A percentile compares a stretch with the other conserved stretches of the same genome.
phyloP scores from a whole-genome alignment of 805 yeast species.

The Cyberlindnera mycetangii region DNA sequence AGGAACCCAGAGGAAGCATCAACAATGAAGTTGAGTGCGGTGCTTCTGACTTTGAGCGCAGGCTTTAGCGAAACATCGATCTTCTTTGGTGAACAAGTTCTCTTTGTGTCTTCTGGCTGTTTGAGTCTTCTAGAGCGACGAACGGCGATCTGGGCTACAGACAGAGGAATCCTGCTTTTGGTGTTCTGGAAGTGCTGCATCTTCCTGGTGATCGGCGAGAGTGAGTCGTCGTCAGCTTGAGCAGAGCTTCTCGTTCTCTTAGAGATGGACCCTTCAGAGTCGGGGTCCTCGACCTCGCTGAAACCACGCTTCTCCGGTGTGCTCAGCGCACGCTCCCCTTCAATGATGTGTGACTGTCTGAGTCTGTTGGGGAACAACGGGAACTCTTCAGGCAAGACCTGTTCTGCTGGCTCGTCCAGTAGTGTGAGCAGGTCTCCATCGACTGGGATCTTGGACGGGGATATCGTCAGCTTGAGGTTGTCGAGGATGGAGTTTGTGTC shows the following conservation, averaged over 20 bases:
- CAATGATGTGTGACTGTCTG: slow-evolving; percentile 1
- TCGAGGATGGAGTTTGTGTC: slow-evolving; percentile 17
- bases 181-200: slow-evolving; percentile 9
- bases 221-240: slow-evolving; percentile 1
- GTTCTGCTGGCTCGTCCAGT: not conserved
- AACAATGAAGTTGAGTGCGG: slow-evolving; percentile 44
- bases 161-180: slow-evolving; percentile 24
- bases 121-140: slow-evolving; percentile 25
- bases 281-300: slow-evolving; percentile 1
- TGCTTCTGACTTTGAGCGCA: slow-evolving; percentile 13
- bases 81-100: slow-evolving; percentile 21
- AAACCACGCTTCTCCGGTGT: slow-evolving; percentile 14
- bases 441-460: slow-evolving; percentile 4
- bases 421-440: not conserved
- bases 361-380: slow-evolving; percentile 16
- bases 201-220: slow-evolving; percentile 15
- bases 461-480: slow-evolving; percentile 12
- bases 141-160: slow-evolving; percentile 11
- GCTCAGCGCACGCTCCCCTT: slow-evolving; percentile 15
- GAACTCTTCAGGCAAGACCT: slow-evolving; percentile 10
- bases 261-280: slow-evolving; percentile 11
- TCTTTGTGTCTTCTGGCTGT: slow-evolving; percentile 2
- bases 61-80: slow-evolving; percentile 13
- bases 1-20: slow-evolving; percentile 59
- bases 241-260: slow-evolving; percentile 14